Conservation (phyloP, 2,329 filamentous ascomycete genomes). For the Pestalotiopsis fici region DNA sequence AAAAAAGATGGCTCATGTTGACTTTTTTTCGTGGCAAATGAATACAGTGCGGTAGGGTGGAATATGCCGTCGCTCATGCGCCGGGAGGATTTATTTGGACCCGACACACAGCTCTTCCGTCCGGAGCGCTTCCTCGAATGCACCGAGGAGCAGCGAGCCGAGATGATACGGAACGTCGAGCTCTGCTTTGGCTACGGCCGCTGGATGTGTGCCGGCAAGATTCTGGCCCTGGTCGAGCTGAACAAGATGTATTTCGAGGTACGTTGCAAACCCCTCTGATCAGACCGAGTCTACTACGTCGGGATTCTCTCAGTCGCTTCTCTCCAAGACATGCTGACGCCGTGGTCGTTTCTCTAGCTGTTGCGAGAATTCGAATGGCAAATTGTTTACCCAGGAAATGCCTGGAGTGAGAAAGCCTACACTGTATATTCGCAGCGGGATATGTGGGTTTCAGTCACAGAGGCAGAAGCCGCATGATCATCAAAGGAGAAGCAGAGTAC, state of each 20-base stretch:
- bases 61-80: constrained; percentile 30
- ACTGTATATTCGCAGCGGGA: constrained; percentile 18
- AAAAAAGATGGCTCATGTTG: neutral
- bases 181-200: constrained; percentile 40
- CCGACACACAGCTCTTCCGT: constrained; percentile 29
- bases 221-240: constrained; percentile 42
- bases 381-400: constrained; percentile 15
- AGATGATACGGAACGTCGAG: constrained; percentile 34
- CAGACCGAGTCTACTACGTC: too few relatives aligned
- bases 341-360: constrained; percentile 9
- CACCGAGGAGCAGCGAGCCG: constrained; percentile 25
- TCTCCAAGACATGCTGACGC: constrained; percentile 2
- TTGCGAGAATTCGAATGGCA: constrained; percentile 23
- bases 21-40: neutral
- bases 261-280: too few relatives aligned
- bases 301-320: too few relatives aligned
- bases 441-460: constrained; percentile 20
- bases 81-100: constrained; percentile 26
- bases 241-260: constrained; percentile 44
- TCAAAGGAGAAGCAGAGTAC: too few relatives aligned
- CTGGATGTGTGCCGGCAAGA: constrained; percentile 40
- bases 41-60: constrained; percentile 22
- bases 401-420: constrained; percentile 15
- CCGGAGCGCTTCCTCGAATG: constrained; percentile 33
- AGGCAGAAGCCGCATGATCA: neutral